Evolutionary conservation across 148 eudicot genomes (phyloP).

Genomic region (Oxyria digyna): DNA sequence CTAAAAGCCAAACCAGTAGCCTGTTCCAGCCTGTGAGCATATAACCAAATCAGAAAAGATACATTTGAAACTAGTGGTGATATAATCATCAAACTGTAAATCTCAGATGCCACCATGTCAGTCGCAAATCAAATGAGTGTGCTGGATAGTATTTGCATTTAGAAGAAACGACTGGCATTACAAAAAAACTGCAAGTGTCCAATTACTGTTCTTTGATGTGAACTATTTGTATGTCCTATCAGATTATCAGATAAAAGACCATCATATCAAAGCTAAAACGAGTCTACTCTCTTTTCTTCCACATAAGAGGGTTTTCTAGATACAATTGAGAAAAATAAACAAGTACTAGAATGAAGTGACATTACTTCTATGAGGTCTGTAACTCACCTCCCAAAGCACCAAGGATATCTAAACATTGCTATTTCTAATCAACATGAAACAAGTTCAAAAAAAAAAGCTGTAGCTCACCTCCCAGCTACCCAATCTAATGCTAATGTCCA

Average conservation of each 20-base stretch:
- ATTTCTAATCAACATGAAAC: neutral
- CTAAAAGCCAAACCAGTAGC: constrained; percentile 63
- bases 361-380: neutral
- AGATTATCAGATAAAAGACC: neutral
- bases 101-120: neutral
- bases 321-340: neutral
- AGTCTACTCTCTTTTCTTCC: neutral
- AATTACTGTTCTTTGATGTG: neutral
- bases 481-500: neutral
- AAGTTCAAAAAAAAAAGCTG: neutral
- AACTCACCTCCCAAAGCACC: neutral
- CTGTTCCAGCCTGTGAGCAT: constrained; percentile 43
- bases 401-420: neutral
- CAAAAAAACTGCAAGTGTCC: neutral
- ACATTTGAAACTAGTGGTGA: neutral
- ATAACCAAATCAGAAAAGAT: constrained; percentile 6
- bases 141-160: neutral
- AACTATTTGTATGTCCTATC: neutral
- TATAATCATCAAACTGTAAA: neutral
- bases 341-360: neutral
- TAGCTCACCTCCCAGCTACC: neutral
- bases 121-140: neutral
- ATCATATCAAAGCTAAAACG: neutral
- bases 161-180: neutral
- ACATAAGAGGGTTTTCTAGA: neutral